Conservation (phyloP, 108 stramenopile genomes). For the Schizochytrium sp. region DNA sequence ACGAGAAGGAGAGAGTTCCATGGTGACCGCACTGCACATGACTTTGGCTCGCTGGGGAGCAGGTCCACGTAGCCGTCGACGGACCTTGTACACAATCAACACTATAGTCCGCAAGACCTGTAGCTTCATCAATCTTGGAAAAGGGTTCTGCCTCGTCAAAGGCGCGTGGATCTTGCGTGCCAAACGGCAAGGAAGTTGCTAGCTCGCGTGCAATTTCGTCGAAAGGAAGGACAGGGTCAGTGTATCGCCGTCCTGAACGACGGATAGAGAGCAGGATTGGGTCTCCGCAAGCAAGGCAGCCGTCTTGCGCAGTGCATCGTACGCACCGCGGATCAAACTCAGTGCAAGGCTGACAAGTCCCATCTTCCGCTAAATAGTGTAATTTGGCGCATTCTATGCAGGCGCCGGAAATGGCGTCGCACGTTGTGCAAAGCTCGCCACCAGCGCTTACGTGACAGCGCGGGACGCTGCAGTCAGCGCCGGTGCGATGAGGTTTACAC, state of each 20-base stretch:
- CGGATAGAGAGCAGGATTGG: constrained; percentile 57
- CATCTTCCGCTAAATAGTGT: constrained; percentile 36
- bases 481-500: constrained; percentile 50
- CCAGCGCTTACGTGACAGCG: background rate
- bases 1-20: constrained; percentile 50
- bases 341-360: constrained; percentile 42
- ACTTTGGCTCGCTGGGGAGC: constrained; percentile 1
- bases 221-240: constrained; percentile 56
- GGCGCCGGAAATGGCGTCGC: constrained; percentile 38
- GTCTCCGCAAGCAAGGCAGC: constrained; percentile 57
- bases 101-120: constrained; percentile 36
- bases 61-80: constrained; percentile 6
- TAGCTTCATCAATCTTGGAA: background rate
- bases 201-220: constrained; percentile 61
- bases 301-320: constrained; percentile 40
- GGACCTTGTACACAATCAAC: constrained; percentile 50
- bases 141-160: constrained; percentile 62
- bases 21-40: constrained; percentile 57
- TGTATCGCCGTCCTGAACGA: constrained; percentile 50
- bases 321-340: constrained; percentile 61
- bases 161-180: constrained; percentile 46
- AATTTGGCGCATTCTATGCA: constrained; percentile 57
- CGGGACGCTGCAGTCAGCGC: constrained; percentile 47
- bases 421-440: background rate
- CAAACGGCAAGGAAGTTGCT: constrained; percentile 58